phyloP scores from a whole-genome alignment of 2,329 filamentous ascomycete genomes.

The Colletotrichum echinochloae region DNA sequence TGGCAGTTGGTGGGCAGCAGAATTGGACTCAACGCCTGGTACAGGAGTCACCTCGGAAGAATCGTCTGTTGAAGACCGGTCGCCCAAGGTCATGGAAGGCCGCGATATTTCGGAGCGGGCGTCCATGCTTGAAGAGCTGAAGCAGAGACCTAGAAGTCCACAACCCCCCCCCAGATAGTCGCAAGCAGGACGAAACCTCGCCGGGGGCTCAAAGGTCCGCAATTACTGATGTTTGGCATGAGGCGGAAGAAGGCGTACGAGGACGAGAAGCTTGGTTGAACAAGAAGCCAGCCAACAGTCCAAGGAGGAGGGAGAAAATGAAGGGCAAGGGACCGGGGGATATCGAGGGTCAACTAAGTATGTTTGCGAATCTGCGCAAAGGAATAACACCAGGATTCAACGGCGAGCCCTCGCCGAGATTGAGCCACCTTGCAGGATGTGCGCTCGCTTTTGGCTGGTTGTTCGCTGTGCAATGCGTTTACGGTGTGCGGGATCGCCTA shows the following conservation, averaged over 20 bases:
- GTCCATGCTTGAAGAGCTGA: conserved; percentile 19
- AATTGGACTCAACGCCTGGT: conserved; percentile 15
- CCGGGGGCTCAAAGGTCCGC: conserved; percentile 33
- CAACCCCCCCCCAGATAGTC: neutral
- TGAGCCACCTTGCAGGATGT: neutral
- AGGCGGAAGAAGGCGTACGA: conserved; percentile 8
- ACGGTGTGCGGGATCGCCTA: conserved; percentile 4
- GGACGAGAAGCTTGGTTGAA: neutral
- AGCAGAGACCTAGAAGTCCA: conserved; percentile 33
- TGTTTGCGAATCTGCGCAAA: neutral
- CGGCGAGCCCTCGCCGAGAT: conserved; percentile 1
- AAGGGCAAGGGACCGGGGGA: neutral
- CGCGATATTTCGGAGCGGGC: conserved; percentile 18
- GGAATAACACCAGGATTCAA: neutral
- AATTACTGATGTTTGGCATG: conserved; percentile 31
- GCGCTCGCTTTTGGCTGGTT: conserved; percentile 3
- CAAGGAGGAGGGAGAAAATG: neutral
- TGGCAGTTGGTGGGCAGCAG: conserved; percentile 8
- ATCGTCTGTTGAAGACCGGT: conserved; percentile 17
- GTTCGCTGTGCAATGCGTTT: neutral
- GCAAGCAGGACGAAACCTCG: conserved; percentile 33
- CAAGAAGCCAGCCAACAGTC: neutral
- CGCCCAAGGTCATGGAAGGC: conserved; percentile 27
- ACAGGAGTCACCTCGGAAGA: conserved; percentile 34
- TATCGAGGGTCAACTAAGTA: neutral